Evolutionary conservation across 2,329 filamentous ascomycete species (phyloP).

Genomic region (Mycocentrospora acerina): DNA sequence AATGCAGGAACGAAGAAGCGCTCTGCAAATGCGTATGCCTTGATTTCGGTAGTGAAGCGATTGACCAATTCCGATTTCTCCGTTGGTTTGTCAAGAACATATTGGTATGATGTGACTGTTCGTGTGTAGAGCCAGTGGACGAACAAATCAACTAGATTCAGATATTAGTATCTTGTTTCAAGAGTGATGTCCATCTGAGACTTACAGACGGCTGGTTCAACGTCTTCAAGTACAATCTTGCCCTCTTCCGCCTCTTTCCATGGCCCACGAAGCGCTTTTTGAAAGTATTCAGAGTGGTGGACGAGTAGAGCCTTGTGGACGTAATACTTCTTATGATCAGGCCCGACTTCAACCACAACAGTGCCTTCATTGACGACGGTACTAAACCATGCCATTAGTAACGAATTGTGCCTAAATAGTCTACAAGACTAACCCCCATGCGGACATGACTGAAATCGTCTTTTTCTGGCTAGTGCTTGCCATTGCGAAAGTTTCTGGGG

Average conservation of each 20-base stretch:
- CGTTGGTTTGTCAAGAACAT: too few relatives aligned
- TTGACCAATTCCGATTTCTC: too few relatives aligned
- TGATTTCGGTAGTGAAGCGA: background rate
- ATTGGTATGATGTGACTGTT: background rate
- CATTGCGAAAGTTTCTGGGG: too few relatives aligned
- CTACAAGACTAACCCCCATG: too few relatives aligned
- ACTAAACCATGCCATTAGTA: too few relatives aligned
- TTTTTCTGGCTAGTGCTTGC: too few relatives aligned
- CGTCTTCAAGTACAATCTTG: too few relatives aligned
- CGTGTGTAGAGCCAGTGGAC: constrained; percentile 13
- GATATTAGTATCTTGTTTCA: background rate
- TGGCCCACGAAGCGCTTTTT: constrained; percentile 9
- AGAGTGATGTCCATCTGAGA: too few relatives aligned
- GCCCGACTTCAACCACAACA: constrained; percentile 8
- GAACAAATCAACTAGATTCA: constrained; percentile 5
- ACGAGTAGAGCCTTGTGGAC: constrained; percentile 12
- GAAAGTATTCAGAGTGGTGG: constrained; percentile 16
- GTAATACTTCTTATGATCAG: constrained; percentile 4
- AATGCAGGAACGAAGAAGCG: constrained; percentile 6
- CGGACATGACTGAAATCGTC: too few relatives aligned
- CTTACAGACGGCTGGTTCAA: too few relatives aligned
- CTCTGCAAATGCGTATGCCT: constrained; percentile 9
- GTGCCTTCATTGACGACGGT: too few relatives aligned
- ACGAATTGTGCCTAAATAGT: too few relatives aligned
- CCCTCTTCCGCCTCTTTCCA: constrained; percentile 12